Evolutionary conservation across 139 green algal genomes (phyloP).

Genomic region (Pseudopediastrum boryanum): DNA sequence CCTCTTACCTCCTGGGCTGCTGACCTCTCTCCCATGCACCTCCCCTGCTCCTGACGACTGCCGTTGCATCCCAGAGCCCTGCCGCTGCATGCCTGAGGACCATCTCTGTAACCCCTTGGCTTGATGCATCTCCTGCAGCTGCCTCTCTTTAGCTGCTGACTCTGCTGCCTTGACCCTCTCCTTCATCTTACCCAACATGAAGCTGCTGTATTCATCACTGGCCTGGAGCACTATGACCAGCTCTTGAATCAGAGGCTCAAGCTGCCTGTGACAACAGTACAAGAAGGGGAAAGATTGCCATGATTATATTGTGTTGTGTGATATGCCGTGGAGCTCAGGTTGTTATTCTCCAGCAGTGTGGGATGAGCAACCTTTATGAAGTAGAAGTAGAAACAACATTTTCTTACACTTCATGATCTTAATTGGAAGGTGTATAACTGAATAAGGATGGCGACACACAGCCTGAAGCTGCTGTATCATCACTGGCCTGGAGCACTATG

Average conservation of each 20-base stretch:
- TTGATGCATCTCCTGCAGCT: constrained; percentile 5
- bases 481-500: constrained; percentile 72
- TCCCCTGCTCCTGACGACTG: background rate
- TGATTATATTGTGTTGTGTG: too few relatives aligned
- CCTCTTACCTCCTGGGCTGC: background rate
- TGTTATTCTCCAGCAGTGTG: too few relatives aligned
- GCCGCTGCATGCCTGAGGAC: background rate
- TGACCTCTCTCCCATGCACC: constrained; percentile 1
- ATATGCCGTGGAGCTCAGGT: too few relatives aligned
- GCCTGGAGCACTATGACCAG: constrained; percentile 81
- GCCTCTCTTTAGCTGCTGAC: background rate
- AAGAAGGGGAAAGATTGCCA: too few relatives aligned
- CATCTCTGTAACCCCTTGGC: background rate
- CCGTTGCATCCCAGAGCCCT: background rate
- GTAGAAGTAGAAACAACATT: too few relatives aligned
- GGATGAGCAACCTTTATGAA: too few relatives aligned
- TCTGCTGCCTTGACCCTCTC: constrained; percentile 15
- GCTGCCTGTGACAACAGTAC: constrained; percentile 40
- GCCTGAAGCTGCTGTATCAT: constrained; percentile 92
- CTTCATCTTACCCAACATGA: constrained; percentile 77
- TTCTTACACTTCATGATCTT: too few relatives aligned
- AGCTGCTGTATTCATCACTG: constrained; percentile 91
- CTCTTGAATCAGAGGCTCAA: constrained; percentile 72
- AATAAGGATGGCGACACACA: too few relatives aligned
- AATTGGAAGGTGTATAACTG: too few relatives aligned